Base-by-base conservation (phyloP, 1,284 basidiomycete species). In the Malassezia dermatis region DNA sequence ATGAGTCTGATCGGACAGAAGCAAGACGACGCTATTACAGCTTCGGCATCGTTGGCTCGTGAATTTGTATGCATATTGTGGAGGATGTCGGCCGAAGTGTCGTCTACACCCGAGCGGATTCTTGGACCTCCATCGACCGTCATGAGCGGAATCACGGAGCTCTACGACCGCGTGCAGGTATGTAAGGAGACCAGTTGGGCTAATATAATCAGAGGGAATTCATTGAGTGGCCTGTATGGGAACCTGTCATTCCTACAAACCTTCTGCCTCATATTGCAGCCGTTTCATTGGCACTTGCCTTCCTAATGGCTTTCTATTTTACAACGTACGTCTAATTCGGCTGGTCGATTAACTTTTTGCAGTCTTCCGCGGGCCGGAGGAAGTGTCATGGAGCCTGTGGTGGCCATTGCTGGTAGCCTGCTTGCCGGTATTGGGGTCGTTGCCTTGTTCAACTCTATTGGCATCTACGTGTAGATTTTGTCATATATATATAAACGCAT, bases 381-480 rank as follows among this genome's bases (percentile, higher is more conserved):
- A 28, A 51, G 56, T 3, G 23, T 51, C 3, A 60, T 50, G 4
- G 66, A 68, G 57, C 52, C 62, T 31, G 7, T 59, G 26, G 56
- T 65, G 8, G 62, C 59, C 8, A 23, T 65, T 17, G 39, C 56
- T 1, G 60, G 62, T 17, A 67, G 65, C 34, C 48, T 67, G 28
- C 60, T 62, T 48, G 66, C 64, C 24, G 68, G 68, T 21, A 56
- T 65, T 43, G 68, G 68, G 31, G 53, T 64, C 8, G 68, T 71
- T 10, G 66, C 68, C 7, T 56, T 69, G 30, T 69, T 71, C 56
- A 69, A 66, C 40, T 62, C 68, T n/a, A 64, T 71, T 8, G 68
- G 68, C n/a, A 66, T 71, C 8, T 63, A 69, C 44, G 62, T 69
- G 30, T 67, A 51, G 43, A 10, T 17, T 39, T 39, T 21, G 3